phyloP scores from a whole-genome alignment of 1,284 basidiomycete species.

The Pyrrhoderma lamaoense region DNA sequence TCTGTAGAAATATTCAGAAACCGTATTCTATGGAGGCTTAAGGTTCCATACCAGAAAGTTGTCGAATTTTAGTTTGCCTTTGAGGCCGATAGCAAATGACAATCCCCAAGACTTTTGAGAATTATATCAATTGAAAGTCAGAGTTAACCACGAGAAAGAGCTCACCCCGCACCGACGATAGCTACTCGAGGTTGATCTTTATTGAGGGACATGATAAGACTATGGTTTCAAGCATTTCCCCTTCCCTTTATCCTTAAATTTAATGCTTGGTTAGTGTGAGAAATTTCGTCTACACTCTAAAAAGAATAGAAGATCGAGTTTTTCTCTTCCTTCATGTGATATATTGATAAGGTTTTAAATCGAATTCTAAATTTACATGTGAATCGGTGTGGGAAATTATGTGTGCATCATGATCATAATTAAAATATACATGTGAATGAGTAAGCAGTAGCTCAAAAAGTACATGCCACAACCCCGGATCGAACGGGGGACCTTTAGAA shows the following conservation, averaged over 20 bases:
- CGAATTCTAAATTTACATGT: no score
- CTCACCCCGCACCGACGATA: slow-evolving; percentile 47
- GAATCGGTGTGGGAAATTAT: no score
- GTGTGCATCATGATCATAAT: background rate
- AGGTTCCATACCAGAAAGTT: slow-evolving; percentile 37
- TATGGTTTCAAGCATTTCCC: no score
- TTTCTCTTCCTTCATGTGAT: no score
- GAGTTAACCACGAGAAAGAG: slow-evolving; percentile 2
- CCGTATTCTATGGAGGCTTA: background rate
- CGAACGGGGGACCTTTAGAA: slow-evolving; percentile 17
- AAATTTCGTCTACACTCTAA: no score
- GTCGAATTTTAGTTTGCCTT: slow-evolving; percentile 34
- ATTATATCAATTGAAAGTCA: background rate
- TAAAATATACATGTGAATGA: background rate
- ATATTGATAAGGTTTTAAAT: no score
- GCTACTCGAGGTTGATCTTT: slow-evolving; percentile 29
- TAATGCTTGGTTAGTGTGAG: no score
- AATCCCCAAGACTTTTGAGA: slow-evolving; percentile 33
- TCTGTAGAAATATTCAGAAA: slow-evolving; percentile 27
- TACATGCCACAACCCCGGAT: slow-evolving; percentile 14
- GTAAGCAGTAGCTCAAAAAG: background rate
- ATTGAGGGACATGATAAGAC: slow-evolving; percentile 11
- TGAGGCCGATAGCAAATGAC: slow-evolving; percentile 40
- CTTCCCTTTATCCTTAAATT: no score
- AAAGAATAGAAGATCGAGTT: no score